Conservation (phyloP, 2,329 filamentous ascomycete species). For the Aaosphaeria pasadenensis region DNA sequence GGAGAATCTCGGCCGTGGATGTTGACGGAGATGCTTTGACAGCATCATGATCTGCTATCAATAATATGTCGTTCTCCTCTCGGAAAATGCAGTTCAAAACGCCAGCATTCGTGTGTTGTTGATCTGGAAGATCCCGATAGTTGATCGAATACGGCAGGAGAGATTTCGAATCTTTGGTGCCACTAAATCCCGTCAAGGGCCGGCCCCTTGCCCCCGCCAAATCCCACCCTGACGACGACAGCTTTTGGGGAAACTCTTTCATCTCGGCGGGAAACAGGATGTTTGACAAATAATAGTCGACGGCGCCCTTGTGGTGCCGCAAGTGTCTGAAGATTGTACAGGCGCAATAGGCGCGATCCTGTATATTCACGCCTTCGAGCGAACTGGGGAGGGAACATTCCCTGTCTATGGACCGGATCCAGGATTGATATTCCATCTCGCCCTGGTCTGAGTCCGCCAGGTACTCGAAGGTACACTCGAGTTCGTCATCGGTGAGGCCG, state of each 20-base stretch:
- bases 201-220: conserved; percentile 37
- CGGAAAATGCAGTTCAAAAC: conserved; percentile 59
- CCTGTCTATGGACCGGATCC: conserved; percentile 41
- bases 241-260: conserved; percentile 61
- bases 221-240: conserved; percentile 68
- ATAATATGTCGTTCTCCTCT: conserved; percentile 49
- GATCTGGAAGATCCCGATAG: conserved; percentile 57
- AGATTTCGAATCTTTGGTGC: conserved; percentile 63
- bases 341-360: conserved; percentile 51
- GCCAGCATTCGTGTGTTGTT: conserved; percentile 61
- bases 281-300: conserved; percentile 65
- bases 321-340: conserved; percentile 35
- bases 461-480: conserved; percentile 50
- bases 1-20: conserved; percentile 24
- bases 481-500: conserved; percentile 51
- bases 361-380: conserved; percentile 57
- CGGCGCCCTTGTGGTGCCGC: conserved; percentile 45
- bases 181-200: conserved; percentile 65
- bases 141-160: conserved; percentile 60
- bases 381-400: conserved; percentile 40
- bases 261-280: conserved; percentile 65
- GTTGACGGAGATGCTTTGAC: conserved; percentile 25
- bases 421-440: conserved; percentile 54
- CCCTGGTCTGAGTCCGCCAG: conserved; percentile 58
- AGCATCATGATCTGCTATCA: conserved; percentile 24